Evolutionary conservation across 768 basidiomycete species (phyloP).

Genomic region (Phylloporus sp.): DNA sequence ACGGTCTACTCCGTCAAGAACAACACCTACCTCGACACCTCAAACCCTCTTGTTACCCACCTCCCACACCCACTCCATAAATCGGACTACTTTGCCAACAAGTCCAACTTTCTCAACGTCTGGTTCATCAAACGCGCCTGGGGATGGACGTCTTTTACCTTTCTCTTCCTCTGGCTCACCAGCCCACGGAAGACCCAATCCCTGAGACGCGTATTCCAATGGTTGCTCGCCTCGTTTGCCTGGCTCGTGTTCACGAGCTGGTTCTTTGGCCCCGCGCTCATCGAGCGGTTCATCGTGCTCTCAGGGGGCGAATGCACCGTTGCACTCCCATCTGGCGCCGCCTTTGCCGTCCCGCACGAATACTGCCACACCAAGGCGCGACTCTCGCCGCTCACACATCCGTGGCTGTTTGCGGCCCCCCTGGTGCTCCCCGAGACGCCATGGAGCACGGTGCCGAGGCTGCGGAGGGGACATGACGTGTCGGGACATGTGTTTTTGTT

Average conservation of each 20-base stretch:
- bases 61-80: conserved; percentile 62
- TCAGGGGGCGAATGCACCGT: conserved; percentile 80
- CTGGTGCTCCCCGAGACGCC: conserved; percentile 34
- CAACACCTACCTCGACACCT: conserved; percentile 79
- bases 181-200: conserved; percentile 44
- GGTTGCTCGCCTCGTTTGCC: conserved; percentile 50
- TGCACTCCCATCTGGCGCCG: conserved; percentile 49
- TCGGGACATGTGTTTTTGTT: conserved; percentile 93
- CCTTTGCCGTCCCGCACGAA: conserved; percentile 49
- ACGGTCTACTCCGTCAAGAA: conserved; percentile 61
- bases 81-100: conserved; percentile 72
- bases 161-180: conserved; percentile 55
- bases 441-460: conserved; percentile 51
- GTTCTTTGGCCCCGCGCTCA: conserved; percentile 83
- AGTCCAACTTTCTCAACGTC: conserved; percentile 76
- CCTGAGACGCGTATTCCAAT: conserved; percentile 44
- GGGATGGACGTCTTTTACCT: conserved; percentile 80
- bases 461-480: conserved; percentile 84
- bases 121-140: conserved; percentile 88
- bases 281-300: conserved; percentile 57
- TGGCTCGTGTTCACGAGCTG: conserved; percentile 78
- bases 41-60: conserved; percentile 63
- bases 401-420: conserved; percentile 50
- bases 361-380: conserved; percentile 49
- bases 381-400: conserved; percentile 58